phyloP scores from a whole-genome alignment of 192 early-diverging fungal genomes.

The Gigaspora rosea region DNA sequence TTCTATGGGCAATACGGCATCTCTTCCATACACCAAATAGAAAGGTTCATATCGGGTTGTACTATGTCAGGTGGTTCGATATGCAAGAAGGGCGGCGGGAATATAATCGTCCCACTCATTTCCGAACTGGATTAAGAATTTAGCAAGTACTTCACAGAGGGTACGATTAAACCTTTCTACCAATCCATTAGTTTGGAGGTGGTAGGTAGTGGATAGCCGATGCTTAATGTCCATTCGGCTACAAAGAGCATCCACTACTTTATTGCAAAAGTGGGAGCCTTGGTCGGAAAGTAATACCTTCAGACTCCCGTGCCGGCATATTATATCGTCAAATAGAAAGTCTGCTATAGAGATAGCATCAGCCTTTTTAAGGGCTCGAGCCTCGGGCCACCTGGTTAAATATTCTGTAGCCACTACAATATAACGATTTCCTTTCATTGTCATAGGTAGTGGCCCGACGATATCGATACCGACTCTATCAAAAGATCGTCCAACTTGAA shows the following conservation, averaged over 20 bases:
- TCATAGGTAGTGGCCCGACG: conserved; percentile 1
- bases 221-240: neutral
- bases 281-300: conserved; percentile 31
- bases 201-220: conserved; percentile 26
- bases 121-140: neutral
- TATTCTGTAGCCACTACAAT: conserved; percentile 37
- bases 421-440: conserved; percentile 26
- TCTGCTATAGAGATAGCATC: conserved; percentile 22
- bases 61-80: neutral
- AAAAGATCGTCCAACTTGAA: neutral
- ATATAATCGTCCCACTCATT: neutral
- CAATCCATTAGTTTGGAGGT: conserved; percentile 30
- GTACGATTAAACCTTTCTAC: neutral
- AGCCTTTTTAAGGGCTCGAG: conserved; percentile 27
- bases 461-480: neutral
- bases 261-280: conserved; percentile 29
- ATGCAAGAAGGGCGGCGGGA: neutral
- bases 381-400: conserved; percentile 36
- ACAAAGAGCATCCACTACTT: neutral
- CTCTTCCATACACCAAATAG: conserved; percentile 3
- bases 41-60: conserved; percentile 9
- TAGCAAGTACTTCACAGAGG: neutral
- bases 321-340: conserved; percentile 38
- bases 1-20: neutral
- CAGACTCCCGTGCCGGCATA: conserved; percentile 31